phyloP scores from a whole-genome alignment of 2,329 filamentous ascomycete genomes.

The Trichoderma cornu-damae region DNA sequence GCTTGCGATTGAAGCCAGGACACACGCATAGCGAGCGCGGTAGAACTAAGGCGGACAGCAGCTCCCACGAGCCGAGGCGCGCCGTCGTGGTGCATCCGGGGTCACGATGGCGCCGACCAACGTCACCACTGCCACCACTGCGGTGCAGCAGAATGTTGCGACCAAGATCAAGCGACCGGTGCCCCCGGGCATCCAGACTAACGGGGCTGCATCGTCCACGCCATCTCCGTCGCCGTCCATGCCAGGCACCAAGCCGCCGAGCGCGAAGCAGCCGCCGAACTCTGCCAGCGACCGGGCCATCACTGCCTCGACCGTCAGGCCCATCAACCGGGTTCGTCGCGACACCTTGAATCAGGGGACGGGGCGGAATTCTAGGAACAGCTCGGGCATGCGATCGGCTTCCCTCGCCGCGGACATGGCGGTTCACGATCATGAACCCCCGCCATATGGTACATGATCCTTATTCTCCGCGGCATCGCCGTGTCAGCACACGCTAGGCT shows the following conservation, averaged over 20 bases:
- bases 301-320: slow-evolving; percentile 42
- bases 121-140: slow-evolving; percentile 46
- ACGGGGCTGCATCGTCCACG: slow-evolving; percentile 53
- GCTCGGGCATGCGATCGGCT: slow-evolving; percentile 45
- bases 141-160: slow-evolving; percentile 39
- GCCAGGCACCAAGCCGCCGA: slow-evolving; percentile 49
- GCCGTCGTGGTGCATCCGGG: slow-evolving; percentile 23
- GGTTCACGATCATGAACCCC: slow-evolving; percentile 39
- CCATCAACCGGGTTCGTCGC: slow-evolving; percentile 54
- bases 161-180: slow-evolving; percentile 64
- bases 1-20: slow-evolving; percentile 17
- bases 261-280: slow-evolving; percentile 38
- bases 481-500: neutral
- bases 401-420: slow-evolving; percentile 43
- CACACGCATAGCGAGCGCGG: slow-evolving; percentile 16
- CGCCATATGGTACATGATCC: slow-evolving; percentile 45
- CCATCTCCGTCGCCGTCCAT: slow-evolving; percentile 57
- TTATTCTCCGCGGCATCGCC: neutral
- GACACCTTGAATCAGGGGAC: slow-evolving; percentile 46
- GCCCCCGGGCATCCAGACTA: slow-evolving; percentile 61
- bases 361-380: slow-evolving; percentile 47
- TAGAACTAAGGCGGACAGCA: neutral
- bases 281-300: slow-evolving; percentile 35
- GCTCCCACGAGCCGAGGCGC: slow-evolving; percentile 5
- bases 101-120: slow-evolving; percentile 52